phyloP scores from a whole-genome alignment of 371 early-diverging fungal species.

The Parasitella parasitica region DNA sequence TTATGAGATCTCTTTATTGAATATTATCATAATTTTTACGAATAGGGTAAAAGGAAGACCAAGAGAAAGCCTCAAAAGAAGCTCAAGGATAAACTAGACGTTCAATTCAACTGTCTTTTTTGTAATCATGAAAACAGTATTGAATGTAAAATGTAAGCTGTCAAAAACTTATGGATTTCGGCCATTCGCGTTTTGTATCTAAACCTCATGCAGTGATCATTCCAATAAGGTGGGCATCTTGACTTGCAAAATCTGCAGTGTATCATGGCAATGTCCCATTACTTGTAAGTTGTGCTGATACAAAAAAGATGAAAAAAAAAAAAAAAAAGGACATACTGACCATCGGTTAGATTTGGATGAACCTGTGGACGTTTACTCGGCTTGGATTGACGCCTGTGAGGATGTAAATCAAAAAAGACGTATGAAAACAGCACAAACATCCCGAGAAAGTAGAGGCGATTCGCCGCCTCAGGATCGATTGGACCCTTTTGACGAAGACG shows the following conservation, averaged over 20 bases:
- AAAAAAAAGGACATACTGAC: background rate
- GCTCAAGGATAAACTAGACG: constrained; percentile 74
- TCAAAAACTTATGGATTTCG: background rate
- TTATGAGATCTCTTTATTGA: too few species aligned
- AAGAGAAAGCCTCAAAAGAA: constrained; percentile 74
- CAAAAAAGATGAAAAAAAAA: too few species aligned
- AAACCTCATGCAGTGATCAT: constrained; percentile 32
- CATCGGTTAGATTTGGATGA: constrained; percentile 63
- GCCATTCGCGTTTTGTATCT: background rate
- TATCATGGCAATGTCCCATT: constrained; percentile 64
- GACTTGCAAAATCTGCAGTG: constrained; percentile 76
- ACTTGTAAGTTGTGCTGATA: constrained; percentile 70
- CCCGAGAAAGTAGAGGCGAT: constrained; percentile 12
- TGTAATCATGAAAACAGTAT: constrained; percentile 90
- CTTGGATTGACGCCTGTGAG: constrained; percentile 87
- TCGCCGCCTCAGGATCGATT: constrained; percentile 24
- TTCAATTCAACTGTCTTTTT: constrained; percentile 85
- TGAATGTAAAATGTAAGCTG: constrained; percentile 70
- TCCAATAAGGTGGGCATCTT: constrained; percentile 63
- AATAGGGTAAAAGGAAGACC: constrained; percentile 86
- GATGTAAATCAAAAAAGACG: constrained; percentile 54
- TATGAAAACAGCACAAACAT: constrained; percentile 21
- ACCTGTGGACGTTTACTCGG: constrained; percentile 81
- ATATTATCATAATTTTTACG: too few species aligned
- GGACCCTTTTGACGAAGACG: constrained; percentile 39